These are phyloP conservation scores for Metschnikowia drakensbergensis DNA, from an alignment of 805 yeast genomes.

Conservation along the genomic window DNA sequence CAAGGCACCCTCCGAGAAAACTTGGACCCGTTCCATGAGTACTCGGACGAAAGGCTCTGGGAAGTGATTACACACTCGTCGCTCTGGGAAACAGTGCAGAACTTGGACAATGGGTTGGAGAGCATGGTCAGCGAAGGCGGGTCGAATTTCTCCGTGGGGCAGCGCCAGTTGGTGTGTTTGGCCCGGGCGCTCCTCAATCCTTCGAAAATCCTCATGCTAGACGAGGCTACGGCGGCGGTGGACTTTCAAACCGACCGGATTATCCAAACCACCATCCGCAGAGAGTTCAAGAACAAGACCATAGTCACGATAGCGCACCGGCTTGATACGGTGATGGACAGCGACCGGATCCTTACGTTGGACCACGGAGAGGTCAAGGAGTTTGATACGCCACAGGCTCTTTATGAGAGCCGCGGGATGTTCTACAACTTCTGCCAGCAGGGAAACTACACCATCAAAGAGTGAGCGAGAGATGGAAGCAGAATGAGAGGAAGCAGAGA, in stretches of 20 bases:
- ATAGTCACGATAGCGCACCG: conserved; percentile 29
- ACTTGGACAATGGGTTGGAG: conserved; percentile 17
- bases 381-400: conserved; percentile 42
- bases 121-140: conserved; percentile 23
- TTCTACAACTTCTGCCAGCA: conserved; percentile 53
- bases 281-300: conserved; percentile 24
- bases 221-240: conserved; percentile 25
- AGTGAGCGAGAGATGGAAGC: too few species aligned
- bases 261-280: conserved; percentile 25
- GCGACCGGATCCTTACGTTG: conserved; percentile 25
- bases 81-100: conserved; percentile 17
- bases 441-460: conserved; percentile 27
- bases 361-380: conserved; percentile 23
- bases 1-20: conserved; percentile 25
- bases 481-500: neutral
- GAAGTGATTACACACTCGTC: conserved; percentile 21
- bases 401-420: conserved; percentile 41
- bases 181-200: conserved; percentile 24
- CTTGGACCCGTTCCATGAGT: conserved; percentile 64
- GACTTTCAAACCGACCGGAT: conserved; percentile 28
- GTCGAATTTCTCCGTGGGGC: conserved; percentile 25
- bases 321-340: conserved; percentile 26
- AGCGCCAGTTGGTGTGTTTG: conserved; percentile 23
- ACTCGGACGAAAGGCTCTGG: conserved; percentile 23
- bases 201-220: conserved; percentile 18